phyloP scores from a whole-genome alignment of 164 flowering plant genomes.

The Warburgia ugandensis region DNA sequence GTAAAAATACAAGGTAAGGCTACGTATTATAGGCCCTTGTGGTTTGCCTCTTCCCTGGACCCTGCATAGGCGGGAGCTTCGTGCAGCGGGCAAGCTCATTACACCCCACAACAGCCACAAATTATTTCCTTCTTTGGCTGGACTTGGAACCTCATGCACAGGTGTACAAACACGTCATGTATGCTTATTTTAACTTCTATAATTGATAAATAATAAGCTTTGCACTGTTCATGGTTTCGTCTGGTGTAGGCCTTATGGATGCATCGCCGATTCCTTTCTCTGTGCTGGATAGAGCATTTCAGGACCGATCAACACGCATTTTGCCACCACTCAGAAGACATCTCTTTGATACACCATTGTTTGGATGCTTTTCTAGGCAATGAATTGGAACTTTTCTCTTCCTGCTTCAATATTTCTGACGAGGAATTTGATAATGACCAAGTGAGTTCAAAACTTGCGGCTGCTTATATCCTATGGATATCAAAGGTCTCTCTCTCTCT shows the following conservation, averaged over 20 bases:
- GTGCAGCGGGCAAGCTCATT: too few species aligned
- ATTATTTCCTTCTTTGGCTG: too few species aligned
- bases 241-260: slow-evolving; percentile 73
- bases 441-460: slow-evolving; percentile 51
- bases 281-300: slow-evolving; percentile 46
- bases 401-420: slow-evolving; percentile 37
- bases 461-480: slow-evolving; percentile 66
- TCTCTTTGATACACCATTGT: slow-evolving; percentile 1
- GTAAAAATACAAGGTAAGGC: too few species aligned
- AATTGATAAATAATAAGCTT: neutral
- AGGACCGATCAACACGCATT: slow-evolving; percentile 7
- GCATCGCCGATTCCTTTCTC: slow-evolving; percentile 84
- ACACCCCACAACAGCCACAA: too few species aligned
- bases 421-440: slow-evolving; percentile 55
- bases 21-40: too few species aligned
- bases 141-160: too few species aligned
- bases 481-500: slow-evolving; percentile 35
- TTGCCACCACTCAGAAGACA: slow-evolving; percentile 4
- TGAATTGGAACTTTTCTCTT: slow-evolving; percentile 43
- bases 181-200: neutral
- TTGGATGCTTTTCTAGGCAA: slow-evolving; percentile 29
- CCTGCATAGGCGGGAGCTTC: too few species aligned
- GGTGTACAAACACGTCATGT: too few species aligned
- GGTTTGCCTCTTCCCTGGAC: too few species aligned
- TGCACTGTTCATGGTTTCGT: neutral